A percentile compares a stretch with the other conserved stretches of the same genome.
Evolutionary conservation across 2,329 filamentous ascomycete species (phyloP).

Genomic region (Phialocephala sp.): DNA sequence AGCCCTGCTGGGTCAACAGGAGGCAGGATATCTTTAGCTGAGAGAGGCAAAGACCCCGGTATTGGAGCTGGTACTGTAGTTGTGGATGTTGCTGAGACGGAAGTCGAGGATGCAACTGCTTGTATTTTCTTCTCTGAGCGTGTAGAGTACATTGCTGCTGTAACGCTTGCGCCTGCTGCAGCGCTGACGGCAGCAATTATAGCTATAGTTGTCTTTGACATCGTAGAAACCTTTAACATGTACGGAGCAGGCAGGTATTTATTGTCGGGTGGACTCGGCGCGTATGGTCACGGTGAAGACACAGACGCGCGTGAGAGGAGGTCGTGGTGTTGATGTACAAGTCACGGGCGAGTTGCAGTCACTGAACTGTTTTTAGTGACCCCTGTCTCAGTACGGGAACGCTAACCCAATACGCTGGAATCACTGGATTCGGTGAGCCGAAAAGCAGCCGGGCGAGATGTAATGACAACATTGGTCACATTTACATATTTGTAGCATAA

Average conservation of each 20-base stretch:
- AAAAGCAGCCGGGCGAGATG: not conserved
- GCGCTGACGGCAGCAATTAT: slow-evolving; percentile 78
- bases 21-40: slow-evolving; percentile 43
- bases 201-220: slow-evolving; percentile 81
- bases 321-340: slow-evolving; percentile 29
- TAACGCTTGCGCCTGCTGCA: slow-evolving; percentile 76
- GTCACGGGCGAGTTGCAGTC: slow-evolving; percentile 29
- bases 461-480: not conserved
- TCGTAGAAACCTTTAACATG: slow-evolving; percentile 47
- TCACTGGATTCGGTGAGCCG: not conserved
- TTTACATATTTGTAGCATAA: not conserved
- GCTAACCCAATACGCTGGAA: slow-evolving; percentile 1
- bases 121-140: slow-evolving; percentile 54
- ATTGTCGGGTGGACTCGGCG: slow-evolving; percentile 25
- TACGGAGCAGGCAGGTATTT: slow-evolving; percentile 27
- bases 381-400: slow-evolving; percentile 3
- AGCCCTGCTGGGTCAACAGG: slow-evolving; percentile 77
- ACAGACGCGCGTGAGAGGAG: slow-evolving; percentile 33
- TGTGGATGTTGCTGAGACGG: slow-evolving; percentile 37
- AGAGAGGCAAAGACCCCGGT: slow-evolving; percentile 38
- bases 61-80: slow-evolving; percentile 36
- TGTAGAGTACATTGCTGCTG: slow-evolving; percentile 68
- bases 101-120: slow-evolving; percentile 39
- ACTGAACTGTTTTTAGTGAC: slow-evolving; percentile 14
- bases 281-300: slow-evolving; percentile 34